A percentile compares a stretch with the other conserved stretches of the same genome.
These are phyloP conservation scores for Rhinocladiella similis DNA, from an alignment of 2,329 filamentous ascomycete genomes.

Conservation along the genomic window DNA sequence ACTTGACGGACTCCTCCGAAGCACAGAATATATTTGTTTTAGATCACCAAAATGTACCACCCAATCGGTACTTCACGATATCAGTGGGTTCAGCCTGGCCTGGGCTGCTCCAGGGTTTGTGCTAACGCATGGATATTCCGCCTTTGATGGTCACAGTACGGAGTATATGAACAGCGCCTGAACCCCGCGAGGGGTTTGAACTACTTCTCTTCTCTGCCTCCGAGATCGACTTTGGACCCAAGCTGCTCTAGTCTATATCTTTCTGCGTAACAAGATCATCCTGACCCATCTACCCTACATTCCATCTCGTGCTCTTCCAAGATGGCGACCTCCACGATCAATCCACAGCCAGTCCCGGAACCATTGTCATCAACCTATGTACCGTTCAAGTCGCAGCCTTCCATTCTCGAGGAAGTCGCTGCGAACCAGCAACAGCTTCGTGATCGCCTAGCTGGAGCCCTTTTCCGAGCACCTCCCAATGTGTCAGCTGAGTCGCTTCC, in stretches of 20 bases:
- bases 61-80: too few species aligned
- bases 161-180: too few species aligned
- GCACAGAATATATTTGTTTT: neutral
- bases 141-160: too few species aligned
- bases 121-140: too few species aligned
- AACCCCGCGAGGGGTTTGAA: too few species aligned
- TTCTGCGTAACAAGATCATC: too few species aligned
- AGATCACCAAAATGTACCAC: too few species aligned
- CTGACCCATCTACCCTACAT: neutral
- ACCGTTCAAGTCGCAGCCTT: slow-evolving; percentile 3
- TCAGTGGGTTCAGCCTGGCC: too few species aligned
- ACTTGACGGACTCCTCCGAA: neutral
- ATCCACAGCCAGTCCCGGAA: slow-evolving; percentile 10
- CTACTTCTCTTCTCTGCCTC: too few species aligned
- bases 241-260: too few species aligned
- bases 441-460: slow-evolving; percentile 22
- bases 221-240: too few species aligned
- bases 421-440: slow-evolving; percentile 24
- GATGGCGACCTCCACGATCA: slow-evolving; percentile 21
- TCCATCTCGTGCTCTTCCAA: neutral
- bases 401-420: slow-evolving; percentile 25
- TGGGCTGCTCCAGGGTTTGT: too few species aligned
- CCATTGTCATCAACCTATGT: slow-evolving; percentile 1
- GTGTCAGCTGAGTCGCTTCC: slow-evolving; percentile 17
- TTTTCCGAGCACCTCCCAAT: slow-evolving; percentile 17